Conservation (phyloP, 768 basidiomycete genomes). For the Lentinula edodes region DNA sequence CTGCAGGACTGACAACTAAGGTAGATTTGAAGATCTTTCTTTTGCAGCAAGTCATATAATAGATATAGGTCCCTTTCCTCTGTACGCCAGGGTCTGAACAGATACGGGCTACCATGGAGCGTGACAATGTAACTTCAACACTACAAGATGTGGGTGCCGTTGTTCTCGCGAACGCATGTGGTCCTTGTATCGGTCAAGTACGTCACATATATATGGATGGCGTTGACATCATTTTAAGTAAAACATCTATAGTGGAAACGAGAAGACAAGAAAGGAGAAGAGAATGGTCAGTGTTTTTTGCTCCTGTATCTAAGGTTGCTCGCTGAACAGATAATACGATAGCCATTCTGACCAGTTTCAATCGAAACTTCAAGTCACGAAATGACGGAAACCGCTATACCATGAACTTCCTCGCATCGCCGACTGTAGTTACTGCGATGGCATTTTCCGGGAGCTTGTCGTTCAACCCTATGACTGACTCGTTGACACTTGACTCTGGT, state of each 20-base stretch:
- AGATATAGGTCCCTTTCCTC: constrained; percentile 66
- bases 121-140: constrained; percentile 78
- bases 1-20: constrained; percentile 74
- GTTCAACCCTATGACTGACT: constrained; percentile 90
- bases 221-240: not conserved
- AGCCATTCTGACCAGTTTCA: constrained; percentile 98
- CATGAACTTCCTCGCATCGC: constrained; percentile 98
- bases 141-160: constrained; percentile 88
- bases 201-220: constrained; percentile 8
- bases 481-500: constrained; percentile 60
- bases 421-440: constrained; percentile 96
- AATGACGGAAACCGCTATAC: constrained; percentile 94
- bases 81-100: constrained; percentile 93
- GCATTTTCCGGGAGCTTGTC: constrained; percentile 90
- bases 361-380: constrained; percentile 83
- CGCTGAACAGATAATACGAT: not conserved
- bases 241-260: constrained; percentile 75
- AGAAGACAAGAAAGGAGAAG: constrained; percentile 78
- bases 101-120: constrained; percentile 95
- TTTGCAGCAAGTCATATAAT: not conserved
- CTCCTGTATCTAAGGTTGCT: constrained; percentile 7
- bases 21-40: constrained; percentile 28
- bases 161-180: constrained; percentile 96
- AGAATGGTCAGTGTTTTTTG: constrained; percentile 64
- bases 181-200: constrained; percentile 96